These are phyloP conservation scores for Globisporangium irregulare DNA, from an alignment of 352 stramenopile genomes.

Conservation along the genomic window DNA sequence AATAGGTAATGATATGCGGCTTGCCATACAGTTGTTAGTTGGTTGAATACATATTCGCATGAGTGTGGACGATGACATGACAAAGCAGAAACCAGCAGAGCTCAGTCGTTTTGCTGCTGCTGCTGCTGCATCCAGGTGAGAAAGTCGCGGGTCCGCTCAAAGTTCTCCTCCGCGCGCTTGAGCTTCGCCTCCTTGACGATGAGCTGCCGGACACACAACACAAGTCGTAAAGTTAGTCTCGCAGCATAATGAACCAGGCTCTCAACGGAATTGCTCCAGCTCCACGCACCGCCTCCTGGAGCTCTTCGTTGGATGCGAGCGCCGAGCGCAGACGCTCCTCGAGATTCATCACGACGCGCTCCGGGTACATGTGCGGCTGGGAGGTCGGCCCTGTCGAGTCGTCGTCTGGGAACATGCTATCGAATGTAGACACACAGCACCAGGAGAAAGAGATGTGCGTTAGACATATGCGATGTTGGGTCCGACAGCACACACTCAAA, in stretches of 20 bases:
- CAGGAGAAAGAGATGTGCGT: background rate
- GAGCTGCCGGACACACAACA: background rate
- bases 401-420: constrained; percentile 21
- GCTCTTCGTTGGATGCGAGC: constrained; percentile 30
- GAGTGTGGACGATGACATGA: background rate
- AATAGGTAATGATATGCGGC: background rate
- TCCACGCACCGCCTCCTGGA: constrained; percentile 34
- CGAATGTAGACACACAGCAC: constrained; percentile 4
- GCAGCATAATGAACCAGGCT: background rate
- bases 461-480: background rate
- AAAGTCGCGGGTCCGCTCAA: constrained; percentile 39
- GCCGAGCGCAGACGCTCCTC: constrained; percentile 38
- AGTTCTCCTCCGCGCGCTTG: constrained; percentile 29
- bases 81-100: background rate
- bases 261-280: background rate
- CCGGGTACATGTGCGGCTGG: constrained; percentile 28
- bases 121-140: constrained; percentile 39
- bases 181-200: constrained; percentile 4
- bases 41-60: background rate
- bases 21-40: background rate
- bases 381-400: constrained; percentile 17
- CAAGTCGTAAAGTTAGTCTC: background rate
- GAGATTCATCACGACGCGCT: constrained; percentile 39
- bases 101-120: constrained; percentile 2
- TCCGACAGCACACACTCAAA: background rate